Evolutionary conservation across 1,284 basidiomycete species (phyloP).

Genomic region (Porodaedalea pini): DNA sequence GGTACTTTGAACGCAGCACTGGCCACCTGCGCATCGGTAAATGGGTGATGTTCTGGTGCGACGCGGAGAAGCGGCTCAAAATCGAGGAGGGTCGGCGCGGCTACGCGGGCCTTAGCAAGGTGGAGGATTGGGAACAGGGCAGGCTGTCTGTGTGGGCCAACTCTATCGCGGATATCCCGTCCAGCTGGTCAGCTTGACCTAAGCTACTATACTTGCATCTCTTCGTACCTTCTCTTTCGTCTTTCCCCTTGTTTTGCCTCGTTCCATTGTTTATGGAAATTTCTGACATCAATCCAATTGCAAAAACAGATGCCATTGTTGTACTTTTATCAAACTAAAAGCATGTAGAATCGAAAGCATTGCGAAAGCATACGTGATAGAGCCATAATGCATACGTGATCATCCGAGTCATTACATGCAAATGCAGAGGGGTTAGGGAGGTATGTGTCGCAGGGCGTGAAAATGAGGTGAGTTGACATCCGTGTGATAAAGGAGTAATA

Average conservation of each 20-base stretch:
- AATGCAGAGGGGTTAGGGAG: not conserved
- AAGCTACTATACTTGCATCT: not conserved
- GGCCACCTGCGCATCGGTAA: constrained; percentile 82
- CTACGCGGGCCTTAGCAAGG: constrained; percentile 60
- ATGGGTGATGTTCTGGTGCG: constrained; percentile 98
- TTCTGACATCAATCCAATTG: not conserved
- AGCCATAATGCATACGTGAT: constrained; percentile 2
- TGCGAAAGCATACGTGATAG: constrained; percentile 1
- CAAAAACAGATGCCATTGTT: constrained; percentile 9
- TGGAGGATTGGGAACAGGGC: constrained; percentile 81
- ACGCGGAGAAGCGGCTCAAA: constrained; percentile 82
- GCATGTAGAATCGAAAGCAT: not conserved
- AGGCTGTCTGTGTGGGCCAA: constrained; percentile 74
- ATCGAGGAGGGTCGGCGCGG: constrained; percentile 62
- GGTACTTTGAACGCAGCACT: constrained; percentile 96
- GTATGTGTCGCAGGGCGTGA: constrained; percentile 2
- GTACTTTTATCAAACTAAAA: constrained; percentile 10
- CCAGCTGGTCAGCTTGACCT: constrained; percentile 63
- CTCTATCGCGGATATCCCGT: constrained; percentile 73
- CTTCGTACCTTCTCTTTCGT: not conserved
- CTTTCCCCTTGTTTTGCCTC: not conserved
- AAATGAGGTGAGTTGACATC: not conserved
- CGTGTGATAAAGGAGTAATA: not conserved
- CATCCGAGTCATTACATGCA: constrained; percentile 6
- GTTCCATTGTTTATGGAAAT: not conserved